phyloP scores from a whole-genome alignment of 2,329 filamentous ascomycete species.

The Trichocomaceae sp. region DNA sequence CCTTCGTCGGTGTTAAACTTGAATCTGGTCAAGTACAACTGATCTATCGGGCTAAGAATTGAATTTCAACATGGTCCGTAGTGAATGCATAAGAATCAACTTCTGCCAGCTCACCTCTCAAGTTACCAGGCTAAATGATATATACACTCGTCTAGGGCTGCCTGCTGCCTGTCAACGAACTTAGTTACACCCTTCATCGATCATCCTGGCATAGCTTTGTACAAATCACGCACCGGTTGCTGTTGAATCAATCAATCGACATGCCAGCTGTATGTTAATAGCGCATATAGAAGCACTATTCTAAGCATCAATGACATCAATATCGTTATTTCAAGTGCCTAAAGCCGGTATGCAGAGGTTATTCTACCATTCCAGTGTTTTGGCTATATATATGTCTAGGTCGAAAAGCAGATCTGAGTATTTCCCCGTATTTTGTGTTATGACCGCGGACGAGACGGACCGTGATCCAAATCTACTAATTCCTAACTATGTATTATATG shows the following conservation, averaged over 20 bases:
- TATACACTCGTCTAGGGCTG: too few relatives aligned
- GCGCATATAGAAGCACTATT: neutral
- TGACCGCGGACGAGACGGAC: slow-evolving; percentile 25
- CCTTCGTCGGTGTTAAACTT: too few relatives aligned
- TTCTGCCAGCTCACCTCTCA: too few relatives aligned
- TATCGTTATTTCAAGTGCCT: slow-evolving; percentile 20
- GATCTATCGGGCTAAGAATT: too few relatives aligned
- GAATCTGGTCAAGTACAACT: too few relatives aligned
- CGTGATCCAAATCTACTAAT: slow-evolving; percentile 22
- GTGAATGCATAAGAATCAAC: too few relatives aligned
- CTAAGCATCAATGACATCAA: slow-evolving; percentile 8
- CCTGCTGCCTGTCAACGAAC: too few relatives aligned
- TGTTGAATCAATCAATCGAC: slow-evolving; percentile 1
- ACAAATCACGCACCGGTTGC: slow-evolving; percentile 6
- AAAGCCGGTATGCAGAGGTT: slow-evolving; percentile 25
- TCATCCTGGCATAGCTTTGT: too few relatives aligned
- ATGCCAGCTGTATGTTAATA: slow-evolving; percentile 10
- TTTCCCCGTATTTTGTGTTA: slow-evolving; percentile 19
- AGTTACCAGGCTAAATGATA: too few relatives aligned
- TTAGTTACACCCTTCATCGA: too few relatives aligned
- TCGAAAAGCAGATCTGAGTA: slow-evolving; percentile 18
- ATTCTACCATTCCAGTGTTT: slow-evolving; percentile 24
- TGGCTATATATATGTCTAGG: slow-evolving; percentile 26
- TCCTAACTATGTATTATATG: slow-evolving; percentile 14
- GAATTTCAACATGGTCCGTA: too few relatives aligned